phyloP scores from a whole-genome alignment of 1,284 basidiomycete species.

The Fomitopsis betulina region DNA sequence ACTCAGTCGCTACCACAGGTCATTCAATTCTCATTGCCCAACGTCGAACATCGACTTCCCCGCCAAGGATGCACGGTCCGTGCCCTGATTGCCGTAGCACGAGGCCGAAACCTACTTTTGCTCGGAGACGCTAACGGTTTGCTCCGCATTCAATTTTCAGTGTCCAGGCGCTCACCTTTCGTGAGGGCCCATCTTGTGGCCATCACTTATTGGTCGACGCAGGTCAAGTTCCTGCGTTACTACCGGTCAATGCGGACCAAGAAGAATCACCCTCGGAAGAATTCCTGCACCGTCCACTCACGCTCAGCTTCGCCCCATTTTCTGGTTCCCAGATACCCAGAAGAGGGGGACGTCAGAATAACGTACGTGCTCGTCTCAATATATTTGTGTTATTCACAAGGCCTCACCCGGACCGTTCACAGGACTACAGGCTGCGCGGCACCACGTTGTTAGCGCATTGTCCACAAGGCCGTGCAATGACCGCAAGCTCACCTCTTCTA shows the following conservation, averaged over 20 bases:
- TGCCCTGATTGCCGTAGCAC: neutral
- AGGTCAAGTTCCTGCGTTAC: neutral
- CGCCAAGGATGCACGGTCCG: neutral
- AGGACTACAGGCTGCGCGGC: no score
- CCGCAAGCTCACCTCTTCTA: no score
- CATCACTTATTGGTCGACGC: neutral
- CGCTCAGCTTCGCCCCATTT: neutral
- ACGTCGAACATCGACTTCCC: neutral
- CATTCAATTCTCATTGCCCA: no score
- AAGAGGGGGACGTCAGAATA: neutral
- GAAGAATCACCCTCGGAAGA: neutral
- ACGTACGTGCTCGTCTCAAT: neutral
- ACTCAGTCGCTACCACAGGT: no score
- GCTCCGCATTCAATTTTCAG: neutral
- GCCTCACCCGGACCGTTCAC: neutral
- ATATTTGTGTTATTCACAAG: neutral
- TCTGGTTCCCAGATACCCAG: neutral
- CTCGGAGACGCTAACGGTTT: neutral
- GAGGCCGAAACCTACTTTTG: neutral
- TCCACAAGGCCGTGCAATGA: no score
- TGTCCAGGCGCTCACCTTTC: neutral
- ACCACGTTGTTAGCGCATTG: no score
- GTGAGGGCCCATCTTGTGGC: neutral
- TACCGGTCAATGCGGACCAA: neutral
- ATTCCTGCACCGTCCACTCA: neutral